Base-by-base conservation (phyloP, 192 early-diverging fungal genomes). In the Coemansia sp. region DNA sequence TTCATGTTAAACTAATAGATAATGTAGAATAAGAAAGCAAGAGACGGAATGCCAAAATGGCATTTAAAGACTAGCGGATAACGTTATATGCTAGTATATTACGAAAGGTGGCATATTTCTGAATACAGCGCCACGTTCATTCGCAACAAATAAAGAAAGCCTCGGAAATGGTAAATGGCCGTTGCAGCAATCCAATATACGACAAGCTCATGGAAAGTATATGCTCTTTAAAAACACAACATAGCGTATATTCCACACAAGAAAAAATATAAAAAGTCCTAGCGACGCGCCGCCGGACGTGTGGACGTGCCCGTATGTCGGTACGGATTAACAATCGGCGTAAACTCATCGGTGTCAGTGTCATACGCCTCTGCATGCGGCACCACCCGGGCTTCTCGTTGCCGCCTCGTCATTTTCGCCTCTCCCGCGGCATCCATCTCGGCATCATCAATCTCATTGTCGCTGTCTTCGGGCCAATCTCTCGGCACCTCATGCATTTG, bases 381-480 rank as follows among this genome's bases (percentile, higher is more conserved):
- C 27, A 83, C 82, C 0, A 83, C 57, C 0, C 76, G 59, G 9
- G 72, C 70, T 4, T 83, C 82, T 4, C 70, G 26, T 55, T 75
- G 66, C 23, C 71, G 61, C 27, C 63, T 43, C 0, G 75, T 63
- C 11, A 66, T 27, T 29, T 77, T 78, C 9, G 51, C 52, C 59
- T 83, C 82, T 0, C 62, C 66, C 19, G 68, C 24, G 0, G 6
- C 18, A 35, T 80, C 77, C 65, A 80, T 64, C 18, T 73, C 67
- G 14, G 26, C 37, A 27, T 75, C 72, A 32, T 83, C 82, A 0
- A 54, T 39, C 58, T 83, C 75, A 16, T 38, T 59, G 35, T 83
- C 76, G 58, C 71, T 75, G 14, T 60, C 65, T 22, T 71, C 81
- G 4, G 64, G 71, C 77, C 77, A 80, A 56, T 83, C 82, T 4